Conservation (phyloP, 108 stramenopile genomes). For the Skeletonema marinoi region DNA sequence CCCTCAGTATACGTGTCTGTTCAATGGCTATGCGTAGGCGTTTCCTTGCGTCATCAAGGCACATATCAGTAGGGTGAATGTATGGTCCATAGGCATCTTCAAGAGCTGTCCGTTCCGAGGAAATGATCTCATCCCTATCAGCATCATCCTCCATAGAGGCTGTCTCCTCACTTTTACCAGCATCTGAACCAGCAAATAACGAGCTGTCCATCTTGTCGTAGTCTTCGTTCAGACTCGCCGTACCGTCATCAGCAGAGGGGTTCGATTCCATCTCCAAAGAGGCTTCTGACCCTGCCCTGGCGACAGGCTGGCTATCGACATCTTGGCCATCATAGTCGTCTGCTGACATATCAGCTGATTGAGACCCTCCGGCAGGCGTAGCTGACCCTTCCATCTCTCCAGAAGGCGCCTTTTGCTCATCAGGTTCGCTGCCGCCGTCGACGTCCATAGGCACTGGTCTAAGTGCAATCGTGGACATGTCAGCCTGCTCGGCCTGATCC, state of each 20-base stretch:
- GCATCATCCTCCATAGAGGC: neutral
- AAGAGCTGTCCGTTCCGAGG: slow-evolving; percentile 35
- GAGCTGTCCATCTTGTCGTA: neutral
- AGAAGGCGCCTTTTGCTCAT: neutral
- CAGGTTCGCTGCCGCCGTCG: neutral
- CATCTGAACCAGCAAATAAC: neutral
- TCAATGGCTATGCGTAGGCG: slow-evolving; percentile 70
- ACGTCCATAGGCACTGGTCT: neutral
- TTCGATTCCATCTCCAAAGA: neutral
- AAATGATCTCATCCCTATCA: neutral
- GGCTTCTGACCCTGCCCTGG: neutral
- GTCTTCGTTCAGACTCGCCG: neutral
- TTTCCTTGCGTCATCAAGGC: slow-evolving; percentile 59
- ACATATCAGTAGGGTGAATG: slow-evolving; percentile 65
- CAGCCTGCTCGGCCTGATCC: neutral
- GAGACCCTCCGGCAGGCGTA: neutral
- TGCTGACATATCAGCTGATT: neutral
- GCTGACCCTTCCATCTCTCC: neutral
- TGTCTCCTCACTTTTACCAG: neutral
- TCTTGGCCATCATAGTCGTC: neutral
- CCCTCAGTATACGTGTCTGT: slow-evolving; percentile 70
- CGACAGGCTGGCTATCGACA: neutral
- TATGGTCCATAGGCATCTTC: slow-evolving; percentile 54
- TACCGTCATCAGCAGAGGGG: neutral
- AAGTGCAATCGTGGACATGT: neutral